phyloP scores from a whole-genome alignment of 2,329 filamentous ascomycete species.

The Ophiobolus disseminans region DNA sequence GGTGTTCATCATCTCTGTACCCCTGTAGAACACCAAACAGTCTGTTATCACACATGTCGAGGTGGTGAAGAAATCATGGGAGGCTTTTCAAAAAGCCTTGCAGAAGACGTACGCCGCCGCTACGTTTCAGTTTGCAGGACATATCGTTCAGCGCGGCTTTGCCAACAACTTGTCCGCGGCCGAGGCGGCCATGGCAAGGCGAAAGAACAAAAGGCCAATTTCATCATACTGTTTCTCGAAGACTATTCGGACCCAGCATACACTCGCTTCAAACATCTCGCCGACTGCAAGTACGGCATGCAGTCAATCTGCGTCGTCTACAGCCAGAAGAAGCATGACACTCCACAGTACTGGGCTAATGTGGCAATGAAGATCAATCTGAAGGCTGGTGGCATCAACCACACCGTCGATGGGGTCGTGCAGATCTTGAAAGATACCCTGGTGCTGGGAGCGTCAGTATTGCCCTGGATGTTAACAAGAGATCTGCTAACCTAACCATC shows the following conservation, averaged over 20 bases:
- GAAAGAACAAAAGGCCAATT: constrained; percentile 1
- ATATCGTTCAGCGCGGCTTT: background rate
- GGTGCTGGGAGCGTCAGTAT: constrained; percentile 13
- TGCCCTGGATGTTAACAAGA: background rate
- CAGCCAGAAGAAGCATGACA: constrained; percentile 1
- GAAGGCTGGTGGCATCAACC: constrained; percentile 33
- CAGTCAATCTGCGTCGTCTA: constrained; percentile 22
- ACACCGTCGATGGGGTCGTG: constrained; percentile 5
- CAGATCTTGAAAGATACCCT: constrained; percentile 10
- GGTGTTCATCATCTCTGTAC: constrained; percentile 2
- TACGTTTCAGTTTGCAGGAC: background rate
- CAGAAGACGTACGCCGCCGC: background rate
- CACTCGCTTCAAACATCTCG: constrained; percentile 20
- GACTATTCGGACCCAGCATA: constrained; percentile 7
- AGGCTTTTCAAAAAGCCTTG: background rate
- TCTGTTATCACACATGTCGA: too few species aligned
- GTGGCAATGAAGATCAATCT: constrained; percentile 39
- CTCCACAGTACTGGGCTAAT: constrained; percentile 22
- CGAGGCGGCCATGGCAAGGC: background rate
- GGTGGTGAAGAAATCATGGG: background rate
- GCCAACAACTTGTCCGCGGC: background rate
- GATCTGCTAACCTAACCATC: background rate
- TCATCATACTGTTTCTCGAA: constrained; percentile 12
- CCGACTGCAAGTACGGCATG: constrained; percentile 19
- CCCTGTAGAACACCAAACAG: background rate